phyloP scores from a whole-genome alignment of 2,329 filamentous ascomycete genomes.

The Cercospora citrullina region DNA sequence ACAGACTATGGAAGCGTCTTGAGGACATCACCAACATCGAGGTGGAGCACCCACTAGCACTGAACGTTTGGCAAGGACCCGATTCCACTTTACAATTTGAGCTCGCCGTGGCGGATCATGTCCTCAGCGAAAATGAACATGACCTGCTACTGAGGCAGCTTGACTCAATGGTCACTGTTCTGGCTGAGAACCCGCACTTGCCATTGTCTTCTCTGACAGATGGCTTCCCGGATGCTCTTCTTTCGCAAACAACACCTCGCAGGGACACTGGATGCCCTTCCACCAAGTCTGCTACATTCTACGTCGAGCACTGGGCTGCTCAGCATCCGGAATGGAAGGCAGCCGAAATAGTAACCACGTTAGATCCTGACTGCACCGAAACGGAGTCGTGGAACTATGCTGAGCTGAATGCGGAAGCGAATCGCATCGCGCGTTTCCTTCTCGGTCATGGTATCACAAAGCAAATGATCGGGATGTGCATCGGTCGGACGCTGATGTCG shows the following conservation, averaged over 20 bases:
- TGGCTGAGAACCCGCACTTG: background rate
- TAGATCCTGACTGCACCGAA: slow-evolving; percentile 12
- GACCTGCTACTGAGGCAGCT: slow-evolving; percentile 17
- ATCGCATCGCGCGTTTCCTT: slow-evolving; percentile 18
- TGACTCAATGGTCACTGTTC: slow-evolving; percentile 14
- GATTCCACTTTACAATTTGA: slow-evolving; percentile 15
- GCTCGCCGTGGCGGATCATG: slow-evolving; percentile 14
- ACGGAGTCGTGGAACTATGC: slow-evolving; percentile 18
- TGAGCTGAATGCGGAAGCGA: slow-evolving; percentile 15
- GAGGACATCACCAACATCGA: slow-evolving; percentile 19
- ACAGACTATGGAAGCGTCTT: slow-evolving; percentile 15
- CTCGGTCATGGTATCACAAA: slow-evolving; percentile 7
- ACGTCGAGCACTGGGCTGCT: slow-evolving; percentile 19
- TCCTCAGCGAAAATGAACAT: slow-evolving; percentile 18
- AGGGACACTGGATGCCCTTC: slow-evolving; percentile 18
- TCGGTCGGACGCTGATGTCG: slow-evolving; percentile 19
- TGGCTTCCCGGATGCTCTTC: background rate
- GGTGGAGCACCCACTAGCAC: slow-evolving; percentile 20
- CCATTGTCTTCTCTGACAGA: slow-evolving; percentile 4
- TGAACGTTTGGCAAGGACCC: slow-evolving; percentile 20
- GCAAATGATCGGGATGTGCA: slow-evolving; percentile 20
- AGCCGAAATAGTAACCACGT: slow-evolving; percentile 11
- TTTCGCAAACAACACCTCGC: slow-evolving; percentile 16
- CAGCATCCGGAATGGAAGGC: slow-evolving; percentile 20
- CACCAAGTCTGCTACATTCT: slow-evolving; percentile 9